Percentiles rank a stretch among this genome's conserved stretches.
phyloP scores from a whole-genome alignment of 2,329 filamentous ascomycete species.

The Fusarium tjaetaba region DNA sequence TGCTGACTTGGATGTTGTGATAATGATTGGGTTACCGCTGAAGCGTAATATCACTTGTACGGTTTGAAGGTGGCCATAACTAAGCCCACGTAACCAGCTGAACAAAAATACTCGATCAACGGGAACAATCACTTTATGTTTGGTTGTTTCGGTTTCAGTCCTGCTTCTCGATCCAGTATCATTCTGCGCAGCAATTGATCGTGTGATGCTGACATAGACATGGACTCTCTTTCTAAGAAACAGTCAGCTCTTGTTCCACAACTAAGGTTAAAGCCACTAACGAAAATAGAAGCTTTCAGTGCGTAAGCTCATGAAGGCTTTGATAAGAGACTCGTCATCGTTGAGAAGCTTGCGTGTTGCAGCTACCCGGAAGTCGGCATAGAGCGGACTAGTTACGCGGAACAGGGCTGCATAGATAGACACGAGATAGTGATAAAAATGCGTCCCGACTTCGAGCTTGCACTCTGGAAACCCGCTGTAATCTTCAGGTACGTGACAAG shows the following conservation, averaged over 20 bases:
- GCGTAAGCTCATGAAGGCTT: constrained; percentile 42
- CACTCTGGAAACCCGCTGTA: constrained; percentile 44
- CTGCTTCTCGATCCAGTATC: constrained; percentile 43
- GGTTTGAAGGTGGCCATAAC: neutral
- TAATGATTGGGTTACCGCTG: neutral
- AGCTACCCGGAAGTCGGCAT: constrained; percentile 40
- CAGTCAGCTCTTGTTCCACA: constrained; percentile 6
- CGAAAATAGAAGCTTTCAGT: constrained; percentile 46
- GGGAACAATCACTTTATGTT: neutral
- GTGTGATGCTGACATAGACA: constrained; percentile 41
- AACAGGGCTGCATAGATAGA: constrained; percentile 44
- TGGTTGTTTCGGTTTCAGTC: constrained; percentile 32
- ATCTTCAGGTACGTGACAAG: constrained; percentile 44
- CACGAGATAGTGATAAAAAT: constrained; percentile 45
- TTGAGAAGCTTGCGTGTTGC: constrained; percentile 38
- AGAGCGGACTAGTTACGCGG: constrained; percentile 43
- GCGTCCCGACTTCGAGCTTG: constrained; percentile 43
- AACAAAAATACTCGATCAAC: neutral
- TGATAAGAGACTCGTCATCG: constrained; percentile 38
- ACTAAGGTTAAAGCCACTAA: constrained; percentile 8
- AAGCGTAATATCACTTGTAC: neutral
- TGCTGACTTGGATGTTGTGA: neutral
- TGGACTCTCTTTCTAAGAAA: constrained; percentile 41
- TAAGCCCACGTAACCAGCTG: neutral
- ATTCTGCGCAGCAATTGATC: constrained; percentile 43